Conservation (phyloP, 257 asterid genomes). For the Nicotiana undulata region DNA sequence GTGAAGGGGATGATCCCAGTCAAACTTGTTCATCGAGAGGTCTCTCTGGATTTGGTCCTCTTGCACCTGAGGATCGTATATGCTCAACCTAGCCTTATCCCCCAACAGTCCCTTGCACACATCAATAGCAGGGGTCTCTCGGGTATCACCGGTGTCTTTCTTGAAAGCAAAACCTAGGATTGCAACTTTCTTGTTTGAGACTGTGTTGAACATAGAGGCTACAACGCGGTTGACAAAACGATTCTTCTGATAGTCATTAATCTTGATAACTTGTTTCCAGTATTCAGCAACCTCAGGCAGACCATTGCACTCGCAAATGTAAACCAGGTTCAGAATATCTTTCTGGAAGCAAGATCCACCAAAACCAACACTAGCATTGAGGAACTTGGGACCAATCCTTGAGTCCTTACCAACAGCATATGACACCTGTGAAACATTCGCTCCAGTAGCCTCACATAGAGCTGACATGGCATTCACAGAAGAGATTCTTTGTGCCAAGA, state of each 20-base stretch:
- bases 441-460: conserved; percentile 87
- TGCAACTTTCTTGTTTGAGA: conserved; percentile 76
- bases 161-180: conserved; percentile 76
- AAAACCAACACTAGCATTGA: conserved; percentile 81
- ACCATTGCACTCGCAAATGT: conserved; percentile 87
- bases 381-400: conserved; percentile 76
- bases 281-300: conserved; percentile 81
- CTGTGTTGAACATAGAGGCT: conserved; percentile 79
- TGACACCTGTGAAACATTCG: conserved; percentile 66
- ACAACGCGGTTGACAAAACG: conserved; percentile 77
- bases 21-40: conserved; percentile 74
- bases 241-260: conserved; percentile 70
- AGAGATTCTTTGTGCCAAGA: conserved; percentile 91
- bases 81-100: conserved; percentile 73
- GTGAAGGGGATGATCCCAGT: conserved; percentile 90
- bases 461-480: conserved; percentile 93
- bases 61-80: conserved; percentile 75
- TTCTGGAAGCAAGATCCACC: conserved; percentile 95
- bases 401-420: conserved; percentile 74
- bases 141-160: conserved; percentile 79
- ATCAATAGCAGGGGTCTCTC: conserved; percentile 85
- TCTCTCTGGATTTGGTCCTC: conserved; percentile 88
- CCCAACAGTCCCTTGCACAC: conserved; percentile 83
- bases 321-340: conserved; percentile 75
- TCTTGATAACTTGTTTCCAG: conserved; percentile 90